phyloP scores from a whole-genome alignment of 345 rosid species.

The Punica granatum region DNA sequence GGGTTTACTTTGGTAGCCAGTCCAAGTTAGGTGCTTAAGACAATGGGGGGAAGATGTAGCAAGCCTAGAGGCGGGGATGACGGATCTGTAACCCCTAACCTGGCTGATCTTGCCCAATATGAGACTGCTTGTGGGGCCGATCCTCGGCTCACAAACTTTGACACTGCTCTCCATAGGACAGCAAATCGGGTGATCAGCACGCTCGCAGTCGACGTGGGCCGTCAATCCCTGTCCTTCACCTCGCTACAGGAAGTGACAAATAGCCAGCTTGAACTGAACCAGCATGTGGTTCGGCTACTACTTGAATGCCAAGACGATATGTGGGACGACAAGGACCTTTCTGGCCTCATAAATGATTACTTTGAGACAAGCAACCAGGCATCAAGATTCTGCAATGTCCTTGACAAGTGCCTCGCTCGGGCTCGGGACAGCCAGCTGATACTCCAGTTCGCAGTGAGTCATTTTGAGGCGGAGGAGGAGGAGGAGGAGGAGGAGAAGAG shows the following conservation, averaged over 20 bases:
- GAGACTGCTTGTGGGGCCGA: constrained; percentile 65
- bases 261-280: constrained; percentile 61
- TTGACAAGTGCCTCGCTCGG: constrained; percentile 51
- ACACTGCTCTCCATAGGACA: constrained; percentile 42
- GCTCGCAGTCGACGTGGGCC: constrained; percentile 44
- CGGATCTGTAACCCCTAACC: constrained; percentile 16
- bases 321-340: constrained; percentile 59
- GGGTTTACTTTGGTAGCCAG: background rate
- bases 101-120: constrained; percentile 43
- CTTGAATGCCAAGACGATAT: constrained; percentile 50
- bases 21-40: background rate
- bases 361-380: constrained; percentile 47
- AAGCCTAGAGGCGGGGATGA: background rate
- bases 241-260: constrained; percentile 20
- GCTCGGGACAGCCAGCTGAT: constrained; percentile 57
- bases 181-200: constrained; percentile 51
- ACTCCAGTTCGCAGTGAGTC: constrained; percentile 48
- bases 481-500: constrained; percentile 25
- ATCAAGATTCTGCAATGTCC: constrained; percentile 60
- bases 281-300: constrained; percentile 53
- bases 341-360: constrained; percentile 50
- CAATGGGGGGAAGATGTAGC: constrained; percentile 5
- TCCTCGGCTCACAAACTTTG: constrained; percentile 49
- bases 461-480: constrained; percentile 42
- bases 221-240: constrained; percentile 43